Base-by-base conservation (phyloP, 129 eudicot genomes). In the Calendula officinalis region DNA sequence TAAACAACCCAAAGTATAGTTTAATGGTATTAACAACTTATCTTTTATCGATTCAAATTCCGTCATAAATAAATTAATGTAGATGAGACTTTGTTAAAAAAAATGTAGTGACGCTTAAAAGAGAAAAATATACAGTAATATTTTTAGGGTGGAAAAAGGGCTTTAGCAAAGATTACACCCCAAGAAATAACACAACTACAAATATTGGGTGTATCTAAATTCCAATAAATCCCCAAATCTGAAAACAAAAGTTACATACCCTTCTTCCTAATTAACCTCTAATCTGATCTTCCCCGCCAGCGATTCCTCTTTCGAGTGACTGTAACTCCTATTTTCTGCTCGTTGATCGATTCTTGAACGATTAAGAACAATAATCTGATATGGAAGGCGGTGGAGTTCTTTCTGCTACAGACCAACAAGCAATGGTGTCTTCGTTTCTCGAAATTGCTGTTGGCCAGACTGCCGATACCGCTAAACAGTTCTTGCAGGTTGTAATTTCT, bases 371-470 rank as follows among this genome's bases (percentile, higher is more conserved):
- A 10, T 39, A 15, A 59, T 34, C 51, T 7, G 38, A 49, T 39
- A 87, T 82, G 94, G 90, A 84, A 15, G 67, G 15, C 49, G 75
- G 57, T 32, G 69, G 39, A 17, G 41, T 64, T 5, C 32, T 73
- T 5, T 73, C 94, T 52, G 72, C 82, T 11, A 8, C 75, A 8
- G 86, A 91, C 10, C 78, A 85, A 71, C 86, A 85, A 72, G 61
- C 7, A 45, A 32, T 91, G 77, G 84, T 91, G 12, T 81, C 95
- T 15, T 62, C 82, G 4, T 91, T 91, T 64, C 81, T 91, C 37
- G 98, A 91, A 60, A 83, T 91, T 74, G 96, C 98, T 55, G 94
- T 75, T 44, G 98, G 91, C 37, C 96, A 91, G 62, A 82, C 88
- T 2, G 70, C 78, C 17, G 95, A 81, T 9, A 85, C 88, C 15